A percentile compares a stretch with the other conserved stretches of the same genome.
Conservation (phyloP, 495 filamentous ascomycete genomes). For the Tuber melanosporum region DNA sequence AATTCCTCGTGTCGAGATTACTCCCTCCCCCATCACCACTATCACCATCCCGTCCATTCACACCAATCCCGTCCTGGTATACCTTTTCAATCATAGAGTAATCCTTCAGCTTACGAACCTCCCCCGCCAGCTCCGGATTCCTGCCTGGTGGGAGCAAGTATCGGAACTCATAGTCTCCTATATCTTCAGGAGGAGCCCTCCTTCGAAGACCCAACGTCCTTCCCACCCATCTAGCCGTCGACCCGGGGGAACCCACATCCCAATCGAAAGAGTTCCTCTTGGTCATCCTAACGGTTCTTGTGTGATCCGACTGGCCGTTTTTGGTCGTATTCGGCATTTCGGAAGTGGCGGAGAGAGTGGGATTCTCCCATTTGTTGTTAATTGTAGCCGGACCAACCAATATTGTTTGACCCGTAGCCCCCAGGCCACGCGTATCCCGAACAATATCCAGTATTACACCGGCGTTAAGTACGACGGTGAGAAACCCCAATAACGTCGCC, state of each 20-base stretch:
- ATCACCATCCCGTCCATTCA: constrained; percentile 17
- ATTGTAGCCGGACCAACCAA: constrained; percentile 52
- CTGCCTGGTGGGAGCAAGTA: constrained; percentile 37
- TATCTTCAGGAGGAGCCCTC: constrained; percentile 8
- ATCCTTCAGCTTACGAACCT: constrained; percentile 28
- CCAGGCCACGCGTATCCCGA: constrained; percentile 52
- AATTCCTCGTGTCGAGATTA: constrained; percentile 49
- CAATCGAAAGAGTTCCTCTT: constrained; percentile 15
- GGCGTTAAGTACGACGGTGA: constrained; percentile 52
- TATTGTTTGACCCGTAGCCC: constrained; percentile 52
- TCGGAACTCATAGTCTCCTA: constrained; percentile 34
- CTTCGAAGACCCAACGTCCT: constrained; percentile 20
- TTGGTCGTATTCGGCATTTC: constrained; percentile 14
- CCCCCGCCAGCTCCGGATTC: constrained; percentile 18
- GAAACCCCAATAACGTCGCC: constrained; percentile 51
- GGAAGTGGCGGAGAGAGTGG: constrained; percentile 11
- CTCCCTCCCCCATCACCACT: constrained; percentile 38
- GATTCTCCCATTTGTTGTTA: constrained; percentile 47
- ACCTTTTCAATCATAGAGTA: constrained; percentile 31
- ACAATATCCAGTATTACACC: constrained; percentile 53
- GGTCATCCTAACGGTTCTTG: background rate
- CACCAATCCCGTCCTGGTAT: constrained; percentile 26
- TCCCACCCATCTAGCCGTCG: constrained; percentile 22
- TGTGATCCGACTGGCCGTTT: constrained; percentile 3
- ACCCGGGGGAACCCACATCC: background rate